Conservation (phyloP, 371 early-diverging fungal genomes). For the Batkoa obscura region DNA sequence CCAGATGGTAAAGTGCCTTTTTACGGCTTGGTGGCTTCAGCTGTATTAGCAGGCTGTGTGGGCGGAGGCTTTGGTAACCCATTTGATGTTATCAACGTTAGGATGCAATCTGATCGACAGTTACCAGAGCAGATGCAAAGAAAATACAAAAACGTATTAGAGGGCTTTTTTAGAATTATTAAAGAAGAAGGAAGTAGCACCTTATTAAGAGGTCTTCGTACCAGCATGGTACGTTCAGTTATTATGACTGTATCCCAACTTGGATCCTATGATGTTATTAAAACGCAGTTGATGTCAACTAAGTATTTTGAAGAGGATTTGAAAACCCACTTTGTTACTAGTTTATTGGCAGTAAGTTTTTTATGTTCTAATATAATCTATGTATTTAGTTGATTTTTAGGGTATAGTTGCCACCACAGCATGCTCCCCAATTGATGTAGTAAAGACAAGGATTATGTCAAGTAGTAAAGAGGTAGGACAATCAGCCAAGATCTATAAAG, state of each 20-base stretch:
- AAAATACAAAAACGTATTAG: slow-evolving; percentile 55
- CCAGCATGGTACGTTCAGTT: slow-evolving; percentile 58
- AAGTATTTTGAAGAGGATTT: slow-evolving; percentile 39
- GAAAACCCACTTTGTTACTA: slow-evolving; percentile 47
- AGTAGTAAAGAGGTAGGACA: neutral
- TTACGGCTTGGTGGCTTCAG: neutral
- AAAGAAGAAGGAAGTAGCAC: slow-evolving; percentile 39
- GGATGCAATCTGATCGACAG: slow-evolving; percentile 66
- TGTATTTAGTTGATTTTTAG: slow-evolving; percentile 13
- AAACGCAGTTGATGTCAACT: slow-evolving; percentile 31
- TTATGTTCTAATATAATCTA: neutral
- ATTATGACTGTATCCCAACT: slow-evolving; percentile 60
- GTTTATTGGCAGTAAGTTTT: slow-evolving; percentile 45
- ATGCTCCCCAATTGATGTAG: slow-evolving; percentile 69
- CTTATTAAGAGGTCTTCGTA: slow-evolving; percentile 47
- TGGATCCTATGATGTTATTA: slow-evolving; percentile 50
- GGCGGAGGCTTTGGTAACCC: slow-evolving; percentile 69
- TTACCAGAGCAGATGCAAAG: slow-evolving; percentile 36
- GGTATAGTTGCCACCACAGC: slow-evolving; percentile 76
- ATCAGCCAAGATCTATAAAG: neutral
- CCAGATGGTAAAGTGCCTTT: neutral
- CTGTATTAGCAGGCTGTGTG: slow-evolving; percentile 24
- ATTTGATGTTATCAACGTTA: slow-evolving; percentile 65
- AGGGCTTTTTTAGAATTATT: slow-evolving; percentile 43
- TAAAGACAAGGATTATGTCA: slow-evolving; percentile 76